Evolutionary conservation across 108 stramenopile species (phyloP).

Genomic region (Discostella pseudostelligera): DNA sequence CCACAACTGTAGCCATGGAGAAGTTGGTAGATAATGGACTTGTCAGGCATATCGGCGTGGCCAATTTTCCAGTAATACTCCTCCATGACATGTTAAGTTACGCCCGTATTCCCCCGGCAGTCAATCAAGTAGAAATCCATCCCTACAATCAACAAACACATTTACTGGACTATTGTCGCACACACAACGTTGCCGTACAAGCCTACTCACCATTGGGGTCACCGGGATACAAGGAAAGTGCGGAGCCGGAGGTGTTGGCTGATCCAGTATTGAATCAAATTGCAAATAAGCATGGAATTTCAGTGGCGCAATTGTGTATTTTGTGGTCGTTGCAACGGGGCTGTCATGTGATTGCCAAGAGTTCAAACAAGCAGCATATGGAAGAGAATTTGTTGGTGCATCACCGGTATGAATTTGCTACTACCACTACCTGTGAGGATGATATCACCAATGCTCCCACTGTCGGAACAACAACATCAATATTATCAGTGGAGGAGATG

Average conservation of each 20-base stretch:
- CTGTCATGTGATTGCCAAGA: constrained; percentile 62
- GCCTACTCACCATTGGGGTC: constrained; percentile 85
- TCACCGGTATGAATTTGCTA: constrained; percentile 30
- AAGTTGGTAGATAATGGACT: constrained; percentile 64
- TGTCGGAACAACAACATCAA: too few relatives aligned
- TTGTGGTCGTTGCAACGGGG: constrained; percentile 76
- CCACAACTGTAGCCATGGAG: constrained; percentile 75
- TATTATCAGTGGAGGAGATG: constrained; percentile 56
- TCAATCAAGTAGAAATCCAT: constrained; percentile 90
- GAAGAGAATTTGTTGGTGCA: constrained; percentile 50
- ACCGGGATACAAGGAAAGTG: constrained; percentile 59
- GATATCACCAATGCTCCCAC: background rate
- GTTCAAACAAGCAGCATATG: constrained; percentile 48
- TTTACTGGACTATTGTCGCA: constrained; percentile 69
- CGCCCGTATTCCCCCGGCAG: constrained; percentile 60
- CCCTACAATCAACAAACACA: constrained; percentile 78
- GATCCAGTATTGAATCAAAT: constrained; percentile 56
- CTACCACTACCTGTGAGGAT: constrained; percentile 7
- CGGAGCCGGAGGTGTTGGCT: constrained; percentile 53
- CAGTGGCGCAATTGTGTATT: constrained; percentile 63
- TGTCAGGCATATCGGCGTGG: constrained; percentile 78
- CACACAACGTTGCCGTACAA: constrained; percentile 66
- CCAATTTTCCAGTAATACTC: constrained; percentile 78
- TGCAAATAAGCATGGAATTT: constrained; percentile 43
- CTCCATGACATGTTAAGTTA: constrained; percentile 77